Evolutionary conservation across 2,329 filamentous ascomycete genomes (phyloP), one percentile per base, ranked within the genome.

Genomic region (Neonectria faginata): DNA sequence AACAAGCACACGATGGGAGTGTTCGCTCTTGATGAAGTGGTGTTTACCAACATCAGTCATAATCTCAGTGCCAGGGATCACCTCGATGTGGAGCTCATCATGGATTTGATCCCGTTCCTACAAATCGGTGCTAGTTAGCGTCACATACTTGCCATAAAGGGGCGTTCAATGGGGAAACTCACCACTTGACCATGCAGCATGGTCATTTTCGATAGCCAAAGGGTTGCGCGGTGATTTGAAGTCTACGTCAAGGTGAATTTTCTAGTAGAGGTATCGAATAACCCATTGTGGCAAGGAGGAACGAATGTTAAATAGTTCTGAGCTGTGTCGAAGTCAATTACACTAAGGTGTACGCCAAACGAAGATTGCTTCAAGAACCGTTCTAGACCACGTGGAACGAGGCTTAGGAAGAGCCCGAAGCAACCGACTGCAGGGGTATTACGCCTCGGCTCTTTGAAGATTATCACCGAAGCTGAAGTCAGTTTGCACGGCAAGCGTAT

Each of bases 1-100:
- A 20, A 69, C 44, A 25, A 69, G 66, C 11, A 69, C 67, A n/a
- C 57, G 54, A 14, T 69, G 50, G 0, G 67, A 67, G 31, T 67
- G 42, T 10, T 65, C 50, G 31, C 64, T 48, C 52, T 64, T 61
- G 41, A 69, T 60, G 11, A 57, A 69, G 12, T 65, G 67, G n/a
- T 69, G 60, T 20, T 60, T 67, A 10, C 67, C 67, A n/a, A 69
- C 14, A 25, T 69, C 67, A 10, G 67, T 51, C 67, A 69, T 69
- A 47, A 69, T 69, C 36, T 69, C 67, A 9, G 66, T 69, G 12
- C 67, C 67, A 0, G 67, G 67, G 22, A 69, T 42, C 14, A 69
- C 53, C 29, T 69, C 66, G 22, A 69, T 67, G 12, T 67, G 53
- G 33, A 69, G 67, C 20, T 69, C 63, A 68, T 68, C 44, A 10